These are phyloP conservation scores for Telopea speciosissima DNA, from an alignment of 177 flowering plant species.

Conservation along the genomic window DNA sequence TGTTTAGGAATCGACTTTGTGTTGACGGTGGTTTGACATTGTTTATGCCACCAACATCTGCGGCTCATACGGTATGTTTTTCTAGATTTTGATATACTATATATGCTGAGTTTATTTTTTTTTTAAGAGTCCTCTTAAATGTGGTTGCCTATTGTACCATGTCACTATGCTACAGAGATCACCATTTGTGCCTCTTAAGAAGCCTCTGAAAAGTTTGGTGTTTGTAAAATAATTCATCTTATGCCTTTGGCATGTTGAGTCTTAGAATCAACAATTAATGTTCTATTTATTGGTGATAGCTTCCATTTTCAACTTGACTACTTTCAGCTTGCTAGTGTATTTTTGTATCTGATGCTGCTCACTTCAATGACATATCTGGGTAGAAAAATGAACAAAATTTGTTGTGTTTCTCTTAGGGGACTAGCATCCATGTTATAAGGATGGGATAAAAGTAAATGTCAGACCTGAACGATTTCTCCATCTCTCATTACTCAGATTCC, in stretches of 20 bases:
- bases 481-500: neutral
- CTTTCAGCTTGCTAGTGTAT: neutral
- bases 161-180: neutral
- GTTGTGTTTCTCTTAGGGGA: neutral
- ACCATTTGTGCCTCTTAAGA: neutral
- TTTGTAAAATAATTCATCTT: neutral
- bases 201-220: neutral
- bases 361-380: neutral
- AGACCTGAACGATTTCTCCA: neutral
- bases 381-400: neutral
- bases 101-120: neutral
- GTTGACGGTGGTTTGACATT: constrained; percentile 92
- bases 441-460: neutral
- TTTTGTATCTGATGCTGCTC: neutral
- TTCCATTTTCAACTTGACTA: neutral
- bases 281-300: neutral
- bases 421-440: neutral
- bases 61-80: constrained; percentile 65
- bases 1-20: constrained; percentile 78
- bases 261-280: neutral
- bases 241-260: neutral
- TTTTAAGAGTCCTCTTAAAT: neutral
- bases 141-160: neutral
- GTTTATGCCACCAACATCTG: constrained; percentile 99
- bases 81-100: constrained; percentile 1